Evolutionary conservation across 129 eudicot genomes (phyloP), one percentile per base, ranked within the genome.

Genomic region (Artemisia tridentata): DNA sequence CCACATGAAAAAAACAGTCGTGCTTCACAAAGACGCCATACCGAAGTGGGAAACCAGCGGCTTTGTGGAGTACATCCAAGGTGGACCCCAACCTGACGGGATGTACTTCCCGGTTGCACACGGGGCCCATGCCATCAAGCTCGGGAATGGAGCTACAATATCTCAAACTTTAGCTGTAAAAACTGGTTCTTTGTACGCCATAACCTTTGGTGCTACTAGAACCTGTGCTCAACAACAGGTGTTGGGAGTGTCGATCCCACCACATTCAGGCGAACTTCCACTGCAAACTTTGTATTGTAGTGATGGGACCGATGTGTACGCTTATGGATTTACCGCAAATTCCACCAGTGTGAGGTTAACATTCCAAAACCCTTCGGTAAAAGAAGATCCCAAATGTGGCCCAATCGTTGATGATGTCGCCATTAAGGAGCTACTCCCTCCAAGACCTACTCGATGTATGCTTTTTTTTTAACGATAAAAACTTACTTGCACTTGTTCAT

Each of bases 141-240:
- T 92, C 0, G 95, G 98, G 15, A 92, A 89, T 38, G 91, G 85
- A 67, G 98, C 98, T 41, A 77, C 88, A 1, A 73, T 89, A 23
- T 89, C 98, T 3, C 98, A 92, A 49, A 79, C 88, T 3, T 23
- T 92, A 19, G 65, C 86, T 0, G 91, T 89, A 29, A 83, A 85
- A 52, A 53, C 53, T 0, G 95, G 95, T 0, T 71, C 89, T 1
- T 25, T 75, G 3, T 84, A 88, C 27, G 86, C 96, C 1, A 83
- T 92, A 45, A 89, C 96, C 38, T 89, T 92, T 27, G 89, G 90
- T 25, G 98, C 96, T 15, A 84, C 98, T 0, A 85, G 98, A 76
- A 92, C 98, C 21, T 92, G 98, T 85, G 98, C 96, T 13, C 98
- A 92, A 63, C 80, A 92, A 2, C 91, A 92, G 84, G 83, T 89